Evolutionary conservation across 805 yeast species (phyloP).

Genomic region (Alloascoidea africana): DNA sequence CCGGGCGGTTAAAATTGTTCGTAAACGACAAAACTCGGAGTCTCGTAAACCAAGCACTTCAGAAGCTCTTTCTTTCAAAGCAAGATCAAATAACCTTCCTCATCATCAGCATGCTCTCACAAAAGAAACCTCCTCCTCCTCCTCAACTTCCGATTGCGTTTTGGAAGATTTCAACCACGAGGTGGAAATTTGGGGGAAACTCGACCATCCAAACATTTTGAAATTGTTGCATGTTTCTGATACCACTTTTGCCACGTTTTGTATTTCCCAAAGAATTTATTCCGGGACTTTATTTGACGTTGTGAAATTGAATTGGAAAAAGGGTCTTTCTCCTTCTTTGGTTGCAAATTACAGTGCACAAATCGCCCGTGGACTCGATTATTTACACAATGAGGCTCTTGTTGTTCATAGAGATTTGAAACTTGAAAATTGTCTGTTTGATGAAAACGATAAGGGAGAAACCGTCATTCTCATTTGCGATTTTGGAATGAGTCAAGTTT

Average conservation of each 20-base stretch:
- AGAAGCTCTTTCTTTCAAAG: too few species aligned
- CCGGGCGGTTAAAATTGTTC: slow-evolving; percentile 9
- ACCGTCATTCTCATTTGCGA: slow-evolving; percentile 54
- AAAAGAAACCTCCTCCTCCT: too few species aligned
- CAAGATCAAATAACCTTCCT: too few species aligned
- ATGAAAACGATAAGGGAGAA: slow-evolving; percentile 18
- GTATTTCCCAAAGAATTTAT: slow-evolving; percentile 49
- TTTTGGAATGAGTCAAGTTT: slow-evolving; percentile 63
- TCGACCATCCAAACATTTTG: slow-evolving; percentile 51
- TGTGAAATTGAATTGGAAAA: slow-evolving; percentile 53
- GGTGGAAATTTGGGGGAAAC: slow-evolving; percentile 55
- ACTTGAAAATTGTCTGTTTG: slow-evolving; percentile 63
- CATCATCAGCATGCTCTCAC: too few species aligned
- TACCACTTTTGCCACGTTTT: slow-evolving; percentile 46
- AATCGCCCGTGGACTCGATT: slow-evolving; percentile 40
- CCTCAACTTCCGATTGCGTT: background rate
- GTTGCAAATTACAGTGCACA: slow-evolving; percentile 31
- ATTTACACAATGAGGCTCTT: slow-evolving; percentile 44
- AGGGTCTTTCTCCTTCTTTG: slow-evolving; percentile 5
- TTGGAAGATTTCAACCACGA: slow-evolving; percentile 41
- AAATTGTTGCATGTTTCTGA: slow-evolving; percentile 48
- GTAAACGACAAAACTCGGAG: too few species aligned
- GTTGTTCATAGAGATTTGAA: slow-evolving; percentile 76
- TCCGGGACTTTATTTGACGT: slow-evolving; percentile 77
- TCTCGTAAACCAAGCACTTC: too few species aligned